Conservation (phyloP, 1,284 basidiomycete species). For the Ustilago sp. region DNA sequence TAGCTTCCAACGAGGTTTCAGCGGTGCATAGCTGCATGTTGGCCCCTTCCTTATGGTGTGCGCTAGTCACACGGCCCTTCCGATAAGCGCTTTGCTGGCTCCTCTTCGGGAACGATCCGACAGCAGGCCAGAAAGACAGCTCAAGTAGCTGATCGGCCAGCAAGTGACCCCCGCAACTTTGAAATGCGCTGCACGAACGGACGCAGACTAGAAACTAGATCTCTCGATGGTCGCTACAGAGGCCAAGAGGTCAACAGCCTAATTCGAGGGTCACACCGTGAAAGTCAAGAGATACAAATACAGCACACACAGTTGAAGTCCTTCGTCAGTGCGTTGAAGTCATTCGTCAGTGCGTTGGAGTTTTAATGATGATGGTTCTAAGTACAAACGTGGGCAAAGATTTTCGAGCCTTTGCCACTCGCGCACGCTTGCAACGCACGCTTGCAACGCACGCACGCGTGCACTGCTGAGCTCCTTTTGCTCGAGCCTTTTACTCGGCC, state of each 20-base stretch:
- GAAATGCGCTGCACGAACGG: constrained; percentile 1
- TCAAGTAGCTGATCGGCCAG: not conserved
- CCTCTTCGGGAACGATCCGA: not conserved
- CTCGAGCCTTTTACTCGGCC: too few species aligned
- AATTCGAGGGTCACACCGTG: constrained; percentile 9
- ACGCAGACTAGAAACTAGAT: not conserved
- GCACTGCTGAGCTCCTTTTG: too few species aligned
- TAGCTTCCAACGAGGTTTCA: not conserved
- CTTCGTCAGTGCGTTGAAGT: too few species aligned
- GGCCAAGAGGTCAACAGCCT: not conserved
- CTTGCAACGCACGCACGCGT: too few species aligned
- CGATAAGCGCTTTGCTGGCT: not conserved
- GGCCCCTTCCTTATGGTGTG: not conserved
- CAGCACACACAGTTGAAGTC: too few species aligned
- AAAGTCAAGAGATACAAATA: not conserved
- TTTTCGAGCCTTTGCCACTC: too few species aligned
- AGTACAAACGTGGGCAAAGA: too few species aligned
- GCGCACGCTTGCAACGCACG: too few species aligned
- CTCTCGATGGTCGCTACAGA: not conserved
- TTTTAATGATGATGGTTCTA: too few species aligned
- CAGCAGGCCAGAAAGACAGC: not conserved
- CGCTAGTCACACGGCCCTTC: not conserved
- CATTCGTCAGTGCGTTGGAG: too few species aligned
- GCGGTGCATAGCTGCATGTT: not conserved
- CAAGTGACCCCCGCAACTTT: not conserved